Evolutionary conservation across 306 rosid genomes (phyloP).

Genomic region (Malus asiatica): DNA sequence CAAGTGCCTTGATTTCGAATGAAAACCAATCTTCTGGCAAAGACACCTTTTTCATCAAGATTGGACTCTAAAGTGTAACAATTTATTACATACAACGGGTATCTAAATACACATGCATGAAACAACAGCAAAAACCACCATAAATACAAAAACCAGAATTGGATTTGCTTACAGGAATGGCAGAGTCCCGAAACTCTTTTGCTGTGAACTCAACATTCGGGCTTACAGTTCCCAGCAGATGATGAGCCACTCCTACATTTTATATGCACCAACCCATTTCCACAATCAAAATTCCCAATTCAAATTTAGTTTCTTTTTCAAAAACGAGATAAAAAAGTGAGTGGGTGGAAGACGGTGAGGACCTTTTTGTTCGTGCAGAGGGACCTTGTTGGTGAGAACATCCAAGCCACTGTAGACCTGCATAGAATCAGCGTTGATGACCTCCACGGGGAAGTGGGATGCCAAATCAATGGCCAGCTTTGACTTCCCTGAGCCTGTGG

Average conservation of each 20-base stretch:
- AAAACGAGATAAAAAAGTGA: not conserved
- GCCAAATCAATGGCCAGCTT: conserved; percentile 73
- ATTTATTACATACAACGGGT: not conserved
- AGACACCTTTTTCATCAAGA: not conserved
- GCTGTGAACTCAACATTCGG: conserved; percentile 76
- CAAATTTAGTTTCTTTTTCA: not conserved
- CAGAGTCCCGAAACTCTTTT: conserved; percentile 69
- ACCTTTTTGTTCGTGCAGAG: conserved; percentile 61
- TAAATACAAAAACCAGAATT: not conserved
- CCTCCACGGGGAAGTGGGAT: conserved; percentile 63
- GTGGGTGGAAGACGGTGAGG: not conserved
- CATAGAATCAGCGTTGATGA: conserved; percentile 92
- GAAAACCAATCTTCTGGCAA: not conserved
- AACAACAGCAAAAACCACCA: not conserved
- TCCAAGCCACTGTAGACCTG: conserved; percentile 81
- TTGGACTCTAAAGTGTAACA: not conserved
- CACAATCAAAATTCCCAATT: not conserved
- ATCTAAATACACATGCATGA: not conserved
- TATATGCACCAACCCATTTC: not conserved
- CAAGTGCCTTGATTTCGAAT: not conserved
- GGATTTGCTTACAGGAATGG: conserved; percentile 49
- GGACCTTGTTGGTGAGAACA: conserved; percentile 79
- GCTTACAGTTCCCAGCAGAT: conserved; percentile 66
- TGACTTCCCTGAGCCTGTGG: conserved; percentile 86
- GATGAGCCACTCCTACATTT: conserved; percentile 68